Evolutionary conservation across 75 land plant species (phyloP).

Genomic region (Ceratopteris richardii): DNA sequence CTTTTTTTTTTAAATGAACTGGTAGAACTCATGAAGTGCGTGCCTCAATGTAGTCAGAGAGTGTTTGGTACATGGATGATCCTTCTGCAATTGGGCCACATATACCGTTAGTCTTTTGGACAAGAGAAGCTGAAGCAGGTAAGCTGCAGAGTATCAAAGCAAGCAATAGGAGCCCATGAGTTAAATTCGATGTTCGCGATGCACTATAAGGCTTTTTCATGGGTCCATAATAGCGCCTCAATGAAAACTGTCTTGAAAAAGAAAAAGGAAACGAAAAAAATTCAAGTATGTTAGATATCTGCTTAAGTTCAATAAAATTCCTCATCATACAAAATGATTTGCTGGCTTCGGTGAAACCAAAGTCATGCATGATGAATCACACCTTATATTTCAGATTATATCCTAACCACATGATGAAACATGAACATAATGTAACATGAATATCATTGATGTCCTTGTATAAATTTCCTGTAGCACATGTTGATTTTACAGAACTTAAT

Average conservation of each 20-base stretch:
- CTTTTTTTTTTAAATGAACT: too few species aligned
- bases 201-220: constrained; percentile 31
- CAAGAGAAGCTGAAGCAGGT: constrained; percentile 7
- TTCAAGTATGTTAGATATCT: background rate
- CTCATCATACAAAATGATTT: too few species aligned
- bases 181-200: constrained; percentile 28
- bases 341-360: too few species aligned
- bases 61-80: constrained; percentile 15
- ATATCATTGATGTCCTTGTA: too few species aligned
- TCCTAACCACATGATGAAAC: too few species aligned
- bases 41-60: constrained; percentile 22
- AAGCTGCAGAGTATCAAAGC: constrained; percentile 15
- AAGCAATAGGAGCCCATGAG: constrained; percentile 21
- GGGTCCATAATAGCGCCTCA: constrained; percentile 18
- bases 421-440: too few species aligned
- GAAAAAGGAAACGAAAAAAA: background rate
- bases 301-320: too few species aligned
- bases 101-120: constrained; percentile 9
- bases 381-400: too few species aligned
- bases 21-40: too few species aligned
- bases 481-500: too few species aligned
- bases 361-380: too few species aligned
- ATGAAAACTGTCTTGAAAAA: constrained; percentile 6
- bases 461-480: too few species aligned
- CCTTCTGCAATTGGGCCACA: constrained; percentile 21